These are phyloP conservation scores for Heimioporus sp. DNA, from an alignment of 768 basidiomycete species.

Conservation along the genomic window DNA sequence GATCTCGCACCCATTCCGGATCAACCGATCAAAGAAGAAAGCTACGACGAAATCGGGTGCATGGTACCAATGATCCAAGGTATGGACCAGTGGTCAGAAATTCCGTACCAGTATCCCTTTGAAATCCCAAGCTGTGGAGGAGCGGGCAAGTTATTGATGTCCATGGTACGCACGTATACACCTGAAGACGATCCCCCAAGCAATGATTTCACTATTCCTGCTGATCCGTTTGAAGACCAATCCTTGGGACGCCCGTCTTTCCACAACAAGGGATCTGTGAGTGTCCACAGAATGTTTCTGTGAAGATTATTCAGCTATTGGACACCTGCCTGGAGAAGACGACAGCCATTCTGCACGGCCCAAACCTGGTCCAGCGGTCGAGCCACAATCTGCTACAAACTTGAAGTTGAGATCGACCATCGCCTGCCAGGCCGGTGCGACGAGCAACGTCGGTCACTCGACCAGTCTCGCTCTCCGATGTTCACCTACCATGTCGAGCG, in stretches of 20 bases:
- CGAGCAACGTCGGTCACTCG: conserved; percentile 4
- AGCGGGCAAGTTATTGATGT: conserved; percentile 37
- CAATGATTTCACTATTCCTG: conserved; percentile 18
- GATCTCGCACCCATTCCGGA: conserved; percentile 25
- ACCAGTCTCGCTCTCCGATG: conserved; percentile 3
- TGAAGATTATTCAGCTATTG: not conserved
- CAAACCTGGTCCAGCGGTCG: conserved; percentile 5
- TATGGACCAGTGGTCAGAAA: conserved; percentile 33
- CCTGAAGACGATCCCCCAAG: conserved; percentile 32
- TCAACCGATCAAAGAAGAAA: conserved; percentile 29
- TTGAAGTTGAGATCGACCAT: not conserved
- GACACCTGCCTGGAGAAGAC: conserved; percentile 16
- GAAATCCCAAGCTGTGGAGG: conserved; percentile 49
- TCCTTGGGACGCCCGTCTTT: conserved; percentile 22
- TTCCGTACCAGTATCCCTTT: conserved; percentile 44
- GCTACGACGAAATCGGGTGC: conserved; percentile 51
- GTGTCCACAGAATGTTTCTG: not conserved
- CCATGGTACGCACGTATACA: conserved; percentile 33
- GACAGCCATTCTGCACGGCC: conserved; percentile 26
- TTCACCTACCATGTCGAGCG: conserved; percentile 1
- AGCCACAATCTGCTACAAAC: conserved; percentile 7
- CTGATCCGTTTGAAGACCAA: conserved; percentile 14
- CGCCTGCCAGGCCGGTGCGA: conserved; percentile 2
- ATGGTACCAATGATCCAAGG: conserved; percentile 53
- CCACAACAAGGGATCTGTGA: conserved; percentile 24